phyloP scores from a whole-genome alignment of 225 moss, liverwort and hornwort genomes.

The Bryoerythrophyllum caledonicum region DNA sequence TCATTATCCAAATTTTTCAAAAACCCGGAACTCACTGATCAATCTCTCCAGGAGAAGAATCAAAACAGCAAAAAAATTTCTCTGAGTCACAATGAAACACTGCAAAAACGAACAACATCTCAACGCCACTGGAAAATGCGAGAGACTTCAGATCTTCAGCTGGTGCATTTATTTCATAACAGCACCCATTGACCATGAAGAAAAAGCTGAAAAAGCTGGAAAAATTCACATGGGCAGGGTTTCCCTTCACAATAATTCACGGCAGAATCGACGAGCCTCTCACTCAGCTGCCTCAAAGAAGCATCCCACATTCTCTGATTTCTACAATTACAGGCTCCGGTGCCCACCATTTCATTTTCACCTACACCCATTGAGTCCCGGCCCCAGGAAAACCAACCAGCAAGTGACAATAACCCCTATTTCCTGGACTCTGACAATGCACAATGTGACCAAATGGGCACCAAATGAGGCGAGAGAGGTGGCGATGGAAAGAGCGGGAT shows the following conservation, averaged over 20 bases:
- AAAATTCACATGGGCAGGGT: background rate
- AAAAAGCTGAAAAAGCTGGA: background rate
- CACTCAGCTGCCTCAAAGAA: constrained; percentile 4
- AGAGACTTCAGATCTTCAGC: too few relatives aligned
- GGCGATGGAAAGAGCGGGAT: background rate
- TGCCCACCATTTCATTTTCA: background rate
- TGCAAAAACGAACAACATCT: background rate
- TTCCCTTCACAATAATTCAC: background rate
- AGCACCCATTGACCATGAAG: too few relatives aligned
- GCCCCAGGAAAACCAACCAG: background rate
- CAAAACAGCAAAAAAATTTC: background rate
- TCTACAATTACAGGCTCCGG: background rate
- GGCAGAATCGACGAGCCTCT: background rate
- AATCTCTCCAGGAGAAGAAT: background rate
- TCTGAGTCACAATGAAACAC: background rate
- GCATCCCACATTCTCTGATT: background rate
- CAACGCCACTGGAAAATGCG: background rate
- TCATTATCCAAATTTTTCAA: background rate
- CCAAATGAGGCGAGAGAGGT: background rate
- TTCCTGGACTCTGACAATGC: background rate
- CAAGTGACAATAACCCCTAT: background rate
- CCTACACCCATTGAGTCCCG: background rate
- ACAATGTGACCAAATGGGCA: background rate
- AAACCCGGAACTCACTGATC: background rate
- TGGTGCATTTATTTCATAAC: too few relatives aligned